Evolutionary conservation across 768 basidiomycete species (phyloP), one percentile per base, ranked within the genome.

Genomic region (Mycena filopes): DNA sequence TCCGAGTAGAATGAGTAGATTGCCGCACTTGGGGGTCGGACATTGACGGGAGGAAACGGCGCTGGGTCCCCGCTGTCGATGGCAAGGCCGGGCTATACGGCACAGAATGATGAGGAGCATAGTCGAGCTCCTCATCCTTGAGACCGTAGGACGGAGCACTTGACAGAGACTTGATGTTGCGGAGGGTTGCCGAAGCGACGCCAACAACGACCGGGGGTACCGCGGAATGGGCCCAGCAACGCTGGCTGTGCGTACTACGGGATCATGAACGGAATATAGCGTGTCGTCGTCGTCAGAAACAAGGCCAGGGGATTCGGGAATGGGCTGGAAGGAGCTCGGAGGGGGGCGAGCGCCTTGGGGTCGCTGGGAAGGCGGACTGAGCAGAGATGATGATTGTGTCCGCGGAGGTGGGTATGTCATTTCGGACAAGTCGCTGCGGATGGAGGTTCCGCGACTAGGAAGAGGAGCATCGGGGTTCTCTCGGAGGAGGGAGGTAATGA

Each of bases 401-500:
- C 73, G 57, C 36, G 77, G 67, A 3, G 85, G 85, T 15, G 84
- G 85, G 66, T 87, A 87, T 4, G 85, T 85, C 79, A 85, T 81
- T 72, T 87, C 86, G 2, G 86, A 87, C 61, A 84, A 79, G 28
- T 81, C 80, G 70, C 84, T 85, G 1, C 29, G 51, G 55, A 82
- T 63, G n/a, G 81, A 80, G 69, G 81, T 66, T 18, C 78, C 77
- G 28, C 75, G 73, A 26, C 71, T 71, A 42, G 74, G 72, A 31
- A 70, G 29, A 23, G 36, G 41, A 18, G 12, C n/a, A n/a, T 77
- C 73, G 47, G 75, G 74, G 67, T 79, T 81, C 66, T 86, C 82
- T 67, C 79, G 82, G 16, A 89, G 79, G 18, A 89, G 76, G 9
- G 81, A 81, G 20, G 88, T 88, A 64, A 89, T 89, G 73, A 89